Evolutionary conservation across 495 filamentous ascomycete species (phyloP), one percentile per base, ranked within the genome.

Genomic region (Penicillium mononematosum): DNA sequence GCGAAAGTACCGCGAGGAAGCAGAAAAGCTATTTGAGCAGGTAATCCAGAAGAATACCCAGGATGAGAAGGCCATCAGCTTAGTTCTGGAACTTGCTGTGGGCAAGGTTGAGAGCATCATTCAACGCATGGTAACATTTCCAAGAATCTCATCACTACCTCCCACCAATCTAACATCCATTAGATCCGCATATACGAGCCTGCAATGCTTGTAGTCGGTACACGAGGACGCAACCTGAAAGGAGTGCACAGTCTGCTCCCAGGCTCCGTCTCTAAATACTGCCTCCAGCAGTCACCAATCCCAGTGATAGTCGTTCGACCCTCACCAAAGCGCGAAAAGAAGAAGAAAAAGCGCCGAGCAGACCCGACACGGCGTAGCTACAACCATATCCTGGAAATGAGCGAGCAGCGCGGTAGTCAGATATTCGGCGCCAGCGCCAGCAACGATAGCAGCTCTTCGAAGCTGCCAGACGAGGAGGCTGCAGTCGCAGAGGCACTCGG

Each of bases 231-330:
- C 50, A 92, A 86, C 48, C 78, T 97, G 6, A 89, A 89, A 39
- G 92, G 94, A 47, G 83, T 98, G 29, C 92, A 96, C 72, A 88
- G 89, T 45, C 81, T 98, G n/a, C 81, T 97, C 27, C 88, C 88
- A 14, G 94, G 91, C 60, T 96, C 91, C 0, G 91, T 98, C 53
- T 96, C 91, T 27, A 96, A 97, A 66, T 98, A 96, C 76, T 97
- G 94, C 62, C 81, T 97, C 12, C 93, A 98, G 68, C 90, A 96
- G 71, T 96, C 90, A 8, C 94, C 94, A 1, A 89, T 98, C 19
- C 94, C 94, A n/a, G 93, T 97, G 2, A 91, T 97, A 36, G 95
- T 98, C 31, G 94, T 98, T 38, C 85, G 94, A 2, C 92, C 94
- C 46, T 88, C 87, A 25, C 85, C 90, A 50, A 96, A 97, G 75